A percentile compares a stretch with the other conserved stretches of the same genome.
Evolutionary conservation across 169 alveolate genomes (phyloP).

Genomic region (Neospora caninum): DNA sequence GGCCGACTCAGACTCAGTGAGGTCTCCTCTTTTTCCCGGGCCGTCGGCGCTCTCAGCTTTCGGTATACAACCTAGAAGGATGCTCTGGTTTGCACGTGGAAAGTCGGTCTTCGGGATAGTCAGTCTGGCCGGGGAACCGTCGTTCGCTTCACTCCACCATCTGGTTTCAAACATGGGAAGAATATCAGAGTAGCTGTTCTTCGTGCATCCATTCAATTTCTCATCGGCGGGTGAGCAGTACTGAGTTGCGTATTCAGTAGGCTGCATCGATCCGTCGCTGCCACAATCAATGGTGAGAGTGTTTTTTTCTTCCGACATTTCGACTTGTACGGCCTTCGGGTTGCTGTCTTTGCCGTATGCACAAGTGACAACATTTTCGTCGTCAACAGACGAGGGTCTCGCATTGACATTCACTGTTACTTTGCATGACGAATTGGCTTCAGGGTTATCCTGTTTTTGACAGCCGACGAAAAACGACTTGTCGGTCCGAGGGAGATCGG

Average conservation of each 20-base stretch:
- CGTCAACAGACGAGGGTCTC: not conserved
- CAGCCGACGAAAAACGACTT: constrained; percentile 3
- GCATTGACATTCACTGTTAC: not conserved
- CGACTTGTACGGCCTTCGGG: not conserved
- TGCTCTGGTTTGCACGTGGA: no score
- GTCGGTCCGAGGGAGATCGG: not conserved
- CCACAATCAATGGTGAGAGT: constrained; percentile 8
- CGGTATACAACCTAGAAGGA: not conserved
- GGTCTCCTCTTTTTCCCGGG: no score
- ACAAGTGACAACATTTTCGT: not conserved
- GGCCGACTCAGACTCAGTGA: no score
- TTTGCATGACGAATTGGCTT: not conserved
- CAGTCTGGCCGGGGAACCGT: no score
- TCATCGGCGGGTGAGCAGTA: not conserved
- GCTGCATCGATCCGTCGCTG: not conserved
- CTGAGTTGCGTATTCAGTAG: not conserved
- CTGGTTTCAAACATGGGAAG: not conserved
- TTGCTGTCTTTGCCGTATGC: not conserved
- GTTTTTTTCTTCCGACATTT: not conserved
- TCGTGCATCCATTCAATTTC: not conserved
- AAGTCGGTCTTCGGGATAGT: no score
- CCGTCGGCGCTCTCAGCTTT: no score
- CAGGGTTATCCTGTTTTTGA: not conserved
- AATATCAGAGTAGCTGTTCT: not conserved
- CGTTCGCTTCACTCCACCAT: no score